Evolutionary conservation across 2,329 filamentous ascomycete species (phyloP).

Genomic region (Hymenotorrendiella dingleyae): DNA sequence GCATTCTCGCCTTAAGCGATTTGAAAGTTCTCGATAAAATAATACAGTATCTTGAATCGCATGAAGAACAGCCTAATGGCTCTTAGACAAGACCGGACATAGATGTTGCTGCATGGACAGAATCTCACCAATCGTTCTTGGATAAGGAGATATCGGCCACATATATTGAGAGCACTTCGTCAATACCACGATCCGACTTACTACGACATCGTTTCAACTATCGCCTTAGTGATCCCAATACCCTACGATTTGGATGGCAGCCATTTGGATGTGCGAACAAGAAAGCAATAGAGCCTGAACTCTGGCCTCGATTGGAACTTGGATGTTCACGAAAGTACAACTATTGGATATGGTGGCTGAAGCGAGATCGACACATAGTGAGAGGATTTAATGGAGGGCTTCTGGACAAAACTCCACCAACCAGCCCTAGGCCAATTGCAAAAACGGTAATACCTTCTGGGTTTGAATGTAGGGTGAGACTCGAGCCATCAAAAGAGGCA

Average conservation of each 20-base stretch:
- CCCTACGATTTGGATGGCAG: constrained; percentile 10
- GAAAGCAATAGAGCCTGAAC: constrained; percentile 9
- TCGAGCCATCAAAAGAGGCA: neutral
- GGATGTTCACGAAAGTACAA: constrained; percentile 9
- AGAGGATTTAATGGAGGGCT: neutral
- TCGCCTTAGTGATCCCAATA: constrained; percentile 4
- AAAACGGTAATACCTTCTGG: neutral
- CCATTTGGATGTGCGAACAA: constrained; percentile 9
- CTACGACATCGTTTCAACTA: constrained; percentile 12
- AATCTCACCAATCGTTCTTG: constrained; percentile 11
- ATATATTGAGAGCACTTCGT: constrained; percentile 3
- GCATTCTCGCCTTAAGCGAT: constrained; percentile 4
- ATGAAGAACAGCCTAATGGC: constrained; percentile 3
- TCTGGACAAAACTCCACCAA: no score
- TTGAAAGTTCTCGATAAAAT: constrained; percentile 5
- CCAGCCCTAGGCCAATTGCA: constrained; percentile 1
- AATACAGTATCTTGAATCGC: constrained; percentile 5
- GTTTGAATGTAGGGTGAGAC: neutral
- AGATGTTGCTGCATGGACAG: constrained; percentile 11
- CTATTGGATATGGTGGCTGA: constrained; percentile 12
- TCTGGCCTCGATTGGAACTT: constrained; percentile 10
- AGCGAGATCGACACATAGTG: neutral
- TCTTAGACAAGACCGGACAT: constrained; percentile 6
- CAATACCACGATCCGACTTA: constrained; percentile 10
- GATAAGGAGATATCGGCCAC: constrained; percentile 7